Evolutionary conservation across 2,329 filamentous ascomycete genomes (phyloP).

Genomic region (Fusarium longipes): DNA sequence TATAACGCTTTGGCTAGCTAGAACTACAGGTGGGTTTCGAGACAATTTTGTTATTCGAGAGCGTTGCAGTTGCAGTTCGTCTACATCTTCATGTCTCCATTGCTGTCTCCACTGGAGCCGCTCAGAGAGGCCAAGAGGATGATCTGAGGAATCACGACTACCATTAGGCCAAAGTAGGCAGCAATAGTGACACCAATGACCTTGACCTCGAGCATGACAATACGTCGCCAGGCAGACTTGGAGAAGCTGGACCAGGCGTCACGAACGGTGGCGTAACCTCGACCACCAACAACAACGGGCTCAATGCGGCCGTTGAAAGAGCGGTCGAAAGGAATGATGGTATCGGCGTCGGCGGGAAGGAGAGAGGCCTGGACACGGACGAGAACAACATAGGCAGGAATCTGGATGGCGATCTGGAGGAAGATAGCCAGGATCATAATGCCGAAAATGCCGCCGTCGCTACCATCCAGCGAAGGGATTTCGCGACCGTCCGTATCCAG

Average conservation of each 20-base stretch:
- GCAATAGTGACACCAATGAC: conserved; percentile 67
- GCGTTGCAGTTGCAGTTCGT: background rate
- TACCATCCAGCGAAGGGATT: conserved; percentile 45
- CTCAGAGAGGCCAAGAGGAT: conserved; percentile 53
- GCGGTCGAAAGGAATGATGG: conserved; percentile 91
- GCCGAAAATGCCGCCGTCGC: conserved; percentile 57
- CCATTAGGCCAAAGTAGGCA: conserved; percentile 57
- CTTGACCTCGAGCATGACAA: conserved; percentile 82
- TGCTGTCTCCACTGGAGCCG: conserved; percentile 3
- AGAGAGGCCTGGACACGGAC: conserved; percentile 88
- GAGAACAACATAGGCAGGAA: conserved; percentile 82
- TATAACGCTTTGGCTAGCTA: background rate
- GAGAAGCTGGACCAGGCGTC: conserved; percentile 86
- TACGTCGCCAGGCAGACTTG: conserved; percentile 75
- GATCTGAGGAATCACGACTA: conserved; percentile 64
- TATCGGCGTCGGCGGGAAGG: conserved; percentile 82
- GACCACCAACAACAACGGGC: conserved; percentile 78
- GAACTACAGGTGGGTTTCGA: background rate
- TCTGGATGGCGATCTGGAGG: conserved; percentile 70
- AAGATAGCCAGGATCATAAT: conserved; percentile 60
- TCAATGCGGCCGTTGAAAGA: conserved; percentile 82
- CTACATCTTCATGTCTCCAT: conserved; percentile 20
- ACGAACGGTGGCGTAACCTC: conserved; percentile 74
- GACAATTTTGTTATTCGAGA: background rate
- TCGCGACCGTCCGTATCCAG: conserved; percentile 57